Percentiles rank a stretch among this genome's conserved stretches.
These are phyloP conservation scores for Pleomassaria siparia DNA, from an alignment of 2,329 filamentous ascomycete species.

Conservation along the genomic window DNA sequence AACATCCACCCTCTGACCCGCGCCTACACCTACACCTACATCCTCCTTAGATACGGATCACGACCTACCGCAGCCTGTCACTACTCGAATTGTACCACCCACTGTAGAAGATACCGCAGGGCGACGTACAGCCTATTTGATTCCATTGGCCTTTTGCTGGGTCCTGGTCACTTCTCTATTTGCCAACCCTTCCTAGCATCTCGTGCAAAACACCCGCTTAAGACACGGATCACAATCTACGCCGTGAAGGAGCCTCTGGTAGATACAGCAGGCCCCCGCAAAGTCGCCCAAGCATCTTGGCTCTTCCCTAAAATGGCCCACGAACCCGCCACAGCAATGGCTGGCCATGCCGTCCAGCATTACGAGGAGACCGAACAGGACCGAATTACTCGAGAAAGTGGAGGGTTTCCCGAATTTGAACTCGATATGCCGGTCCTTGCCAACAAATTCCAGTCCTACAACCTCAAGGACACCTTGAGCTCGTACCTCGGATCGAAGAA, in stretches of 20 bases:
- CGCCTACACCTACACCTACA: conserved; percentile 9
- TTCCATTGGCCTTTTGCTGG: too few species aligned
- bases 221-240: too few species aligned
- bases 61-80: too few species aligned
- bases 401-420: conserved; percentile 39
- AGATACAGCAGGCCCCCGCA: too few species aligned
- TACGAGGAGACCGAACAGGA: conserved; percentile 38
- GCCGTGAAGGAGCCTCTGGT: too few species aligned
- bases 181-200: too few species aligned
- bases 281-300: too few species aligned
- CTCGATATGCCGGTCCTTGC: conserved; percentile 37
- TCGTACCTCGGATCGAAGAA: conserved; percentile 44
- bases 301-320: conserved; percentile 35
- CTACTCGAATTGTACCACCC: too few species aligned
- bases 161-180: too few species aligned
- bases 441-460: conserved; percentile 34
- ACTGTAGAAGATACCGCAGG: too few species aligned
- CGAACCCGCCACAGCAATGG: conserved; percentile 27
- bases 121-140: too few species aligned
- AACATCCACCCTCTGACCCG: conserved; percentile 37
- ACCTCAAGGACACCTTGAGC: conserved; percentile 41
- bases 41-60: conserved; percentile 25
- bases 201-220: too few species aligned
- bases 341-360: conserved; percentile 31
- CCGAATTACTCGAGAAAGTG: conserved; percentile 29